Conservation (phyloP, 805 yeast species). For the Candida multigemmis region DNA sequence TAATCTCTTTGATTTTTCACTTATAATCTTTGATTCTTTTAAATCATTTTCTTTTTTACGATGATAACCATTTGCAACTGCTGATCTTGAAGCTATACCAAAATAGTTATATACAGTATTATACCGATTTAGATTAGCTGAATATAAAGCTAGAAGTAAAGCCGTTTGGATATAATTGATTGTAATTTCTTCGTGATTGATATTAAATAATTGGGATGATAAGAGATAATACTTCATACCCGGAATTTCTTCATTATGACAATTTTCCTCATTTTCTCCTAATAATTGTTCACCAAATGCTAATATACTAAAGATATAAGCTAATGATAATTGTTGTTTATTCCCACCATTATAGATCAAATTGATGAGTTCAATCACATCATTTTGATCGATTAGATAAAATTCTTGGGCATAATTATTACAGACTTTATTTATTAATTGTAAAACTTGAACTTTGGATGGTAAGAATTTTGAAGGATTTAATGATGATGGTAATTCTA, state of each 20-base stretch:
- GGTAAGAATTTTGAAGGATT: constrained; percentile 14
- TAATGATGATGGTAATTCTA: constrained; percentile 10
- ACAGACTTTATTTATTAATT: constrained; percentile 15
- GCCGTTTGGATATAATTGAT: constrained; percentile 26
- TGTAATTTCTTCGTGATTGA: constrained; percentile 20
- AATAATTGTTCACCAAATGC: constrained; percentile 31
- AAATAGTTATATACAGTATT: constrained; percentile 30
- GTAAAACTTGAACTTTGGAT: constrained; percentile 10
- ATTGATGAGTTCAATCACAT: constrained; percentile 7
- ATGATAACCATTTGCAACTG: constrained; percentile 29
- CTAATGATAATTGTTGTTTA: constrained; percentile 7
- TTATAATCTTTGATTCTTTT: constrained; percentile 2
- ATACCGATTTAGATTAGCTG: constrained; percentile 26
- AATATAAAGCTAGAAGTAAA: constrained; percentile 22
- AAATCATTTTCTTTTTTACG: constrained; percentile 12
- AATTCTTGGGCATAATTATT: constrained; percentile 25
- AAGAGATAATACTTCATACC: constrained; percentile 24
- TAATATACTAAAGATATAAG: constrained; percentile 22
- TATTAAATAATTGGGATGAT: constrained; percentile 22
- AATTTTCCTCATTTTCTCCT: constrained; percentile 2
- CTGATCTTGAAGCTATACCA: constrained; percentile 30
- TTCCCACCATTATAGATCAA: constrained; percentile 5
- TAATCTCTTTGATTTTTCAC: constrained; percentile 25
- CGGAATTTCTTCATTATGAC: constrained; percentile 11
- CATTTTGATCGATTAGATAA: constrained; percentile 19